Conservation (phyloP, 2,329 filamentous ascomycete genomes). For the Aspergillus ustus region DNA sequence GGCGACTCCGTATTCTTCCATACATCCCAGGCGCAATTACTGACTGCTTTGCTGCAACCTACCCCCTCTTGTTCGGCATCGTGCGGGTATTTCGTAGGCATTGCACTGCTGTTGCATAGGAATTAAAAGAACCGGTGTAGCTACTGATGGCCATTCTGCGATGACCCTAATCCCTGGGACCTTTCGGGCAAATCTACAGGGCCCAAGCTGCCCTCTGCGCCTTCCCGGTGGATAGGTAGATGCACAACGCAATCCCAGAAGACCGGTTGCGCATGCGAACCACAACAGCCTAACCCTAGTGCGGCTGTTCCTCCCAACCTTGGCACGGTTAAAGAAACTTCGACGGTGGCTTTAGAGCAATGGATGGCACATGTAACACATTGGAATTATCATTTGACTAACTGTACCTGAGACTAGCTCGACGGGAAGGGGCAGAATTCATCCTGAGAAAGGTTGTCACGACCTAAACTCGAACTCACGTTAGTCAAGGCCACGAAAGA, state of each 20-base stretch:
- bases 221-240: not conserved
- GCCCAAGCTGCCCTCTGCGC: not conserved
- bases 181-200: not conserved
- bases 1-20: not conserved
- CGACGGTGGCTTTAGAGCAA: not conserved
- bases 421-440: not conserved
- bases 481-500: slow-evolving; percentile 19
- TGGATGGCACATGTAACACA: not conserved
- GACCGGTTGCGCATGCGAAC: not conserved
- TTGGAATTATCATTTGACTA: slow-evolving; percentile 1
- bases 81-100: not conserved
- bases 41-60: not conserved
- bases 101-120: not conserved
- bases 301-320: not conserved
- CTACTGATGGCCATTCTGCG: no score
- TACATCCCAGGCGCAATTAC: not conserved
- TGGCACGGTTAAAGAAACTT: not conserved
- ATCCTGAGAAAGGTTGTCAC: not conserved
- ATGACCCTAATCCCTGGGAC: not conserved
- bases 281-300: not conserved
- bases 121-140: not conserved
- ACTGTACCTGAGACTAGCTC: not conserved
- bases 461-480: slow-evolving; percentile 18
- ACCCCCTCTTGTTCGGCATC: not conserved
- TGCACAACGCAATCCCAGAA: not conserved